Evolutionary conservation across 805 yeast genomes (phyloP).

Genomic region (Citeromyces matritensis): DNA sequence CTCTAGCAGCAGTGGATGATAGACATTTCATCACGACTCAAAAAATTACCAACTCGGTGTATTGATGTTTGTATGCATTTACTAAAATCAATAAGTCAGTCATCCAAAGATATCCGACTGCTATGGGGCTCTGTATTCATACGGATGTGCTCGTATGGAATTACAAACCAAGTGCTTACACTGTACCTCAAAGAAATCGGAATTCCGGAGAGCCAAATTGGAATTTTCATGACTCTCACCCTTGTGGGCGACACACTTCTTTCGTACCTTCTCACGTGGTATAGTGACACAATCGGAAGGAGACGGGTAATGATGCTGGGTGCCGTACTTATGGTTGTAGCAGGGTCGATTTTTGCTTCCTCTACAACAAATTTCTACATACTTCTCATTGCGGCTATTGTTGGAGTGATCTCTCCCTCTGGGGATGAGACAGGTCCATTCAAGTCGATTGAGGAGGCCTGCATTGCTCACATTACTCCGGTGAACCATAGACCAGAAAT

Average conservation of each 20-base stretch:
- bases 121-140: constrained; percentile 58
- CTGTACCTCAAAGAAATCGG: constrained; percentile 42
- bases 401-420: constrained; percentile 80
- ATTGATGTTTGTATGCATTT: constrained; percentile 10
- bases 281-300: constrained; percentile 61
- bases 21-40: too few species aligned
- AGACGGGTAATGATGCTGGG: constrained; percentile 50
- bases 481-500: constrained; percentile 50
- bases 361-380: constrained; percentile 32
- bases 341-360: constrained; percentile 53
- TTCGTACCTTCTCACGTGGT: constrained; percentile 61
- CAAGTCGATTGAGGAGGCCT: constrained; percentile 72
- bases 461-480: constrained; percentile 67
- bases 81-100: constrained; percentile 17
- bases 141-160: constrained; percentile 61
- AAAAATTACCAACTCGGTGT: too few species aligned
- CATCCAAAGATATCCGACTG: constrained; percentile 38
- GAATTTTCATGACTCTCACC: constrained; percentile 71
- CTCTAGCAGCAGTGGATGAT: too few species aligned
- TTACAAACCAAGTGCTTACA: constrained; percentile 67
- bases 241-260: constrained; percentile 65
- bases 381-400: constrained; percentile 53
- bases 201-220: constrained; percentile 44
- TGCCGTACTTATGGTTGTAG: constrained; percentile 45
- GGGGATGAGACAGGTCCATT: constrained; percentile 91